These are phyloP conservation scores for Hura crepitans DNA, from an alignment of 441 rosid genomes.

Conservation along the genomic window DNA sequence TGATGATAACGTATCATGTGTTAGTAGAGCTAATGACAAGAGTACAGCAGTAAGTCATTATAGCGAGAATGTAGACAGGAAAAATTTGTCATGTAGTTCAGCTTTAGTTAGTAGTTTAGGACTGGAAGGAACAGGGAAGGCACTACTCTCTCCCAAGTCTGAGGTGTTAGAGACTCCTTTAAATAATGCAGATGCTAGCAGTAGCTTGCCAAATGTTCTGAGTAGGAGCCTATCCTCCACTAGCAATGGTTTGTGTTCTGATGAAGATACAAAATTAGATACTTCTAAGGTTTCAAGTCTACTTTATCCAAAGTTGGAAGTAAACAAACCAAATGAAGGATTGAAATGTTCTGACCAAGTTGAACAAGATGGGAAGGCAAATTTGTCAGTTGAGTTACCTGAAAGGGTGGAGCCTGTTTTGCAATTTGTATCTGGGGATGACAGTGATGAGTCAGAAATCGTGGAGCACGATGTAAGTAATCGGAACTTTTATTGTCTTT, in stretches of 20 bases:
- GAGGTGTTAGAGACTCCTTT: conserved; percentile 32
- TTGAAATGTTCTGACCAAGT: conserved; percentile 35
- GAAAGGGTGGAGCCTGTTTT: conserved; percentile 36
- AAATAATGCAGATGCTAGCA: conserved; percentile 34
- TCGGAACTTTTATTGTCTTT: not conserved
- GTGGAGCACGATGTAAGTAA: conserved; percentile 91
- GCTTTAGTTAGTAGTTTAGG: conserved; percentile 45
- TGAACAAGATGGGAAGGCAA: conserved; percentile 39
- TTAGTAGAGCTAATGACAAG: conserved; percentile 37
- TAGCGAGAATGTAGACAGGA: conserved; percentile 36
- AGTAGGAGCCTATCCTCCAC: conserved; percentile 16
- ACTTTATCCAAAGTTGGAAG: conserved; percentile 32
- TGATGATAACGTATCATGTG: conserved; percentile 54
- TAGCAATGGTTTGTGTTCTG: conserved; percentile 16
- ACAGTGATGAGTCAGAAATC: conserved; percentile 70
- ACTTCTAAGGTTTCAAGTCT: conserved; percentile 28
- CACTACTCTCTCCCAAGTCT: conserved; percentile 32
- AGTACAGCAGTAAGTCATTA: conserved; percentile 28
- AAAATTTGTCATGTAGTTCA: conserved; percentile 42
- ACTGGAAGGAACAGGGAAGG: conserved; percentile 35
- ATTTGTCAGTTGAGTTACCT: conserved; percentile 33
- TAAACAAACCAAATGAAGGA: conserved; percentile 32
- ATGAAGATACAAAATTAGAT: conserved; percentile 26
- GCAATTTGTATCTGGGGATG: conserved; percentile 53
- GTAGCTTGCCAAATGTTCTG: conserved; percentile 32